A percentile compares a stretch with the other conserved stretches of the same genome.
These are phyloP conservation scores for Penicillium samsonianum DNA, from an alignment of 495 filamentous ascomycete species.

Conservation along the genomic window DNA sequence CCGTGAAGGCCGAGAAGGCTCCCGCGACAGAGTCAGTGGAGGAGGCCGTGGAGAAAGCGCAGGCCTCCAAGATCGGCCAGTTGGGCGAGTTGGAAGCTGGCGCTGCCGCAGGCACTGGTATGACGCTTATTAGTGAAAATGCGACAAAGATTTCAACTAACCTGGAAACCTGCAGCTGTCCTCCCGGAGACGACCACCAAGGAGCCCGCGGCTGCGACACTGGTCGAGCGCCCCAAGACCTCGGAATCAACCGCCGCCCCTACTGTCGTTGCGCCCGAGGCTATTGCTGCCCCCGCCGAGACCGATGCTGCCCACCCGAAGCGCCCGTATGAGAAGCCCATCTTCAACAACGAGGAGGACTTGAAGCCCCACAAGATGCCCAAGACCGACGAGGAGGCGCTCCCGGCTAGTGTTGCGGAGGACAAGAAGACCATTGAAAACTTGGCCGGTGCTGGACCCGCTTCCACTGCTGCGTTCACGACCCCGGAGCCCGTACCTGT, in stretches of 20 bases:
- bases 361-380: conserved; percentile 33
- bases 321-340: conserved; percentile 37
- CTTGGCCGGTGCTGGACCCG: conserved; percentile 29
- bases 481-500: conserved; percentile 25
- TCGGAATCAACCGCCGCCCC: conserved; percentile 17
- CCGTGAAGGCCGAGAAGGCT: conserved; percentile 20
- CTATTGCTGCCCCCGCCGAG: conserved; percentile 19
- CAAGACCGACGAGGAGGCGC: conserved; percentile 33
- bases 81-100: conserved; percentile 19
- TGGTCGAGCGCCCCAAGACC: conserved; percentile 39
- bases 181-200: conserved; percentile 28
- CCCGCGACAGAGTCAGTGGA: conserved; percentile 24
- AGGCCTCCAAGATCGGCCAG: conserved; percentile 29
- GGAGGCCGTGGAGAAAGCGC: conserved; percentile 33
- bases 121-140: conserved; percentile 6
- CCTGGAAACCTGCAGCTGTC: conserved; percentile 17
- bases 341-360: conserved; percentile 32
- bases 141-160: conserved; percentile 4
- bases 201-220: conserved; percentile 21
- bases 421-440: conserved; percentile 22
- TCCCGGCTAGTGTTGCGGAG: conserved; percentile 17
- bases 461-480: conserved; percentile 27
- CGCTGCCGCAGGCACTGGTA: conserved; percentile 25
- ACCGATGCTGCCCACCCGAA: conserved; percentile 26
- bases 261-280: conserved; percentile 5